phyloP scores from a whole-genome alignment of 1,284 basidiomycete genomes.

The Veloporphyrellus conicus region DNA sequence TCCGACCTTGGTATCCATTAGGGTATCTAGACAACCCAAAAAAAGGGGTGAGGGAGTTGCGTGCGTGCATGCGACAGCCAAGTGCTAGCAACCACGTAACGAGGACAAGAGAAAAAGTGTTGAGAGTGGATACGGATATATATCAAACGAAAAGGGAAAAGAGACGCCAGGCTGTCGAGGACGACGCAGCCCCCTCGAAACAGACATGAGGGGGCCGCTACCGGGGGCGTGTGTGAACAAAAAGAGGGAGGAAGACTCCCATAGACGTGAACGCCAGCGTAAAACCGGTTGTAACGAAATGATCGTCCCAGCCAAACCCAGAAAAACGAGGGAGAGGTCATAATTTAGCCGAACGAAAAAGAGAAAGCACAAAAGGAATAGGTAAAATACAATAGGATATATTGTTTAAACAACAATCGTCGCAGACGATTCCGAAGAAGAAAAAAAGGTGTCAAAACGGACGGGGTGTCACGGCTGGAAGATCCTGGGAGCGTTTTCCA shows the following conservation, averaged over 20 bases:
- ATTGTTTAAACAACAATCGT: conserved; percentile 2
- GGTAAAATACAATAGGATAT: background rate
- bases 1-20: conserved; percentile 13
- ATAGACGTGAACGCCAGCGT: conserved; percentile 2
- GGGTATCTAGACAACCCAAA: conserved; percentile 19
- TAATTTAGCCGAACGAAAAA: conserved; percentile 11
- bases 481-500: conserved; percentile 77
- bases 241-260: background rate
- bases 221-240: background rate
- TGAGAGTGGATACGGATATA: background rate
- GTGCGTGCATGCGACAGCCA: background rate
- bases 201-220: background rate
- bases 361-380: background rate
- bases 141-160: background rate
- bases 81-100: background rate
- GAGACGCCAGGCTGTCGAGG: background rate
- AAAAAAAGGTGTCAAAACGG: conserved; percentile 21
- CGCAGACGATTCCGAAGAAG: conserved; percentile 8
- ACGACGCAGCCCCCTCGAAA: background rate
- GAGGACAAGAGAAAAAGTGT: background rate
- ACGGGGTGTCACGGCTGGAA: conserved; percentile 36
- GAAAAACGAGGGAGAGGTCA: conserved; percentile 9
- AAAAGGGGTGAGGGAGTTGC: background rate
- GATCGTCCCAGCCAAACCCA: conserved; percentile 7
- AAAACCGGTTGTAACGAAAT: background rate